Conservation (phyloP, 1,284 basidiomycete genomes). For the Mrakiaceae sp. region DNA sequence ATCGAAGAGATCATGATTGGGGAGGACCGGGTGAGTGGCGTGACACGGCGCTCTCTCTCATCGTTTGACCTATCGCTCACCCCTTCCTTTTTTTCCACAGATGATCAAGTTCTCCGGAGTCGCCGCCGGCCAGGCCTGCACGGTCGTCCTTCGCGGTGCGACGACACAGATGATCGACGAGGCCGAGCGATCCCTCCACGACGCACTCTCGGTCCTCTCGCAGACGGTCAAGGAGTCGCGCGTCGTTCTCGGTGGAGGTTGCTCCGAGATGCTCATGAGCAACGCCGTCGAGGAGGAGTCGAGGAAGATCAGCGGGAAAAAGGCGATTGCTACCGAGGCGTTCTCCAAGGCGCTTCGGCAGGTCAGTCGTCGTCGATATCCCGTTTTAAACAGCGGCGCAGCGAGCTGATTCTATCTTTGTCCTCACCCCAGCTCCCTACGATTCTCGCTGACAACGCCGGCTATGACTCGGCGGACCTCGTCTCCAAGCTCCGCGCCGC, state of each 20-base stretch:
- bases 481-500: slow-evolving; percentile 83
- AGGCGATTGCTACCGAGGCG: slow-evolving; percentile 86
- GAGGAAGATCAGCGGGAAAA: slow-evolving; percentile 78
- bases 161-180: slow-evolving; percentile 99
- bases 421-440: slow-evolving; percentile 57
- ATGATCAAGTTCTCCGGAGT: slow-evolving; percentile 99
- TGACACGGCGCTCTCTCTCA: background rate
- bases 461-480: slow-evolving; percentile 91
- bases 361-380: slow-evolving; percentile 23
- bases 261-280: slow-evolving; percentile 96
- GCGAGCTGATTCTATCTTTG: background rate
- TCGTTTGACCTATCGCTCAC: background rate
- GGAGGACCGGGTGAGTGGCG: slow-evolving; percentile 73
- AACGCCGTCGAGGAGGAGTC: slow-evolving; percentile 86
- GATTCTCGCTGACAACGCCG: slow-evolving; percentile 95
- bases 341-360: slow-evolving; percentile 82
- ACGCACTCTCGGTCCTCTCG: slow-evolving; percentile 91
- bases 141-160: slow-evolving; percentile 91
- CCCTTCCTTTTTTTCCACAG: slow-evolving; percentile 42
- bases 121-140: slow-evolving; percentile 96
- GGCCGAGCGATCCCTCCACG: slow-evolving; percentile 93
- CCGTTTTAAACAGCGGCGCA: too few species aligned
- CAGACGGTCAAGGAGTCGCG: slow-evolving; percentile 97
- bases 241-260: slow-evolving; percentile 87
- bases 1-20: slow-evolving; percentile 99